phyloP scores from a whole-genome alignment of 192 early-diverging fungal species.

The Coemansia sp. region DNA sequence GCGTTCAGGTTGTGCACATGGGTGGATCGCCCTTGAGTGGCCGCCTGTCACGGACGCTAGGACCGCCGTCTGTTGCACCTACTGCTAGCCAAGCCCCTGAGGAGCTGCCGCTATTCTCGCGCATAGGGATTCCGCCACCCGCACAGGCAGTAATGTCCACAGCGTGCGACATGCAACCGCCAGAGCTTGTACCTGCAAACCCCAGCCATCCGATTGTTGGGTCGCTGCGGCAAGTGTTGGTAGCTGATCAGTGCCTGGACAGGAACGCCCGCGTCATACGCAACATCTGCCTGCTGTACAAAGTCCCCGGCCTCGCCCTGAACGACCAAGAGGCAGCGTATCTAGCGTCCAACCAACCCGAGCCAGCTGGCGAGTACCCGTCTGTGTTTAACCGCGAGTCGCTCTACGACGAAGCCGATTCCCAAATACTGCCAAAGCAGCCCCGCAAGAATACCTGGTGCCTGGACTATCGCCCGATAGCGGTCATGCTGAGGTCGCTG shows the following conservation, averaged over 20 bases:
- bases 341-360: background rate
- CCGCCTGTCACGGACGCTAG: slow-evolving; percentile 13
- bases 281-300: slow-evolving; percentile 46
- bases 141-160: background rate
- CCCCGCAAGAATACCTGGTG: slow-evolving; percentile 22
- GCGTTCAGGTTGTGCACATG: slow-evolving; percentile 36
- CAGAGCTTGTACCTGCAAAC: slow-evolving; percentile 4
- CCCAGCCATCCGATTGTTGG: slow-evolving; percentile 19
- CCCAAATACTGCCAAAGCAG: slow-evolving; percentile 1
- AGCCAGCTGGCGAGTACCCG: background rate
- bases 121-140: slow-evolving; percentile 41
- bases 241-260: slow-evolving; percentile 47
- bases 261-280: slow-evolving; percentile 45
- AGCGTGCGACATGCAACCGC: slow-evolving; percentile 34
- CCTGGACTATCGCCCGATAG: slow-evolving; percentile 41
- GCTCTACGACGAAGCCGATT: slow-evolving; percentile 15
- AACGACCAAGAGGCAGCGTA: slow-evolving; percentile 14
- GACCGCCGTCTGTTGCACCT: background rate
- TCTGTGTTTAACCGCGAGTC: slow-evolving; percentile 14
- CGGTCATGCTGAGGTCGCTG: slow-evolving; percentile 35
- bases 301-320: slow-evolving; percentile 34
- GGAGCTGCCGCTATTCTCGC: slow-evolving; percentile 43
- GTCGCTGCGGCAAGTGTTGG: slow-evolving; percentile 30
- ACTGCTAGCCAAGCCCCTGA: background rate
- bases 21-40: background rate